Evolutionary conservation across 2,329 filamentous ascomycete species (phyloP).

Genomic region (Claviceps humidiphila): DNA sequence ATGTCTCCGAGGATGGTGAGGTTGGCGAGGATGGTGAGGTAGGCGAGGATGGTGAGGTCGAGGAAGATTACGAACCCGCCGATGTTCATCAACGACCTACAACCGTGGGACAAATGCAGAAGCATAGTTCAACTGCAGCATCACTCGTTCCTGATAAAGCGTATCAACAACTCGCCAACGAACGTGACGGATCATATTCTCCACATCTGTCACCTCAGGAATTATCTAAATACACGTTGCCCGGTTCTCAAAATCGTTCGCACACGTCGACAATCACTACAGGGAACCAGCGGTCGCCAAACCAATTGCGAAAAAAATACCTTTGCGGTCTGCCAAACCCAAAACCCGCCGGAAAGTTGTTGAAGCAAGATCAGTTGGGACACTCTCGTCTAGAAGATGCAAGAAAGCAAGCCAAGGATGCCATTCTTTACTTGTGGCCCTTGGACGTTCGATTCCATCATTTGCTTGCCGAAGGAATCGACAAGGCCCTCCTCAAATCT

Average conservation of each 20-base stretch:
- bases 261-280: not conserved
- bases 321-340: not conserved
- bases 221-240: constrained; percentile 11
- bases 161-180: constrained; percentile 13
- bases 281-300: not conserved
- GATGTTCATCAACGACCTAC: constrained; percentile 2
- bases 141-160: not conserved
- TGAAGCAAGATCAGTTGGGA: not conserved
- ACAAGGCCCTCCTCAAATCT: constrained; percentile 44
- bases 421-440: constrained; percentile 50
- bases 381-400: constrained; percentile 21
- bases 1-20: constrained; percentile 56
- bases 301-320: not conserved
- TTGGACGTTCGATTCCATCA: constrained; percentile 61
- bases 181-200: constrained; percentile 39
- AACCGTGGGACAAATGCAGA: not conserved
- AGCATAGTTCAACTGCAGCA: not conserved
- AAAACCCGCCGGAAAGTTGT: not conserved
- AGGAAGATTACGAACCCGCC: constrained; percentile 39
- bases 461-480: constrained; percentile 60
- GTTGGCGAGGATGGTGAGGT: constrained; percentile 55
- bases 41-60: constrained; percentile 49
- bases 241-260: not conserved
- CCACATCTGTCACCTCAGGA: constrained; percentile 38
- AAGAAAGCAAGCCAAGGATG: constrained; percentile 49